Evolutionary conservation across 2,329 filamentous ascomycete species (phyloP).

Genomic region (Tolypocladium capitatum): DNA sequence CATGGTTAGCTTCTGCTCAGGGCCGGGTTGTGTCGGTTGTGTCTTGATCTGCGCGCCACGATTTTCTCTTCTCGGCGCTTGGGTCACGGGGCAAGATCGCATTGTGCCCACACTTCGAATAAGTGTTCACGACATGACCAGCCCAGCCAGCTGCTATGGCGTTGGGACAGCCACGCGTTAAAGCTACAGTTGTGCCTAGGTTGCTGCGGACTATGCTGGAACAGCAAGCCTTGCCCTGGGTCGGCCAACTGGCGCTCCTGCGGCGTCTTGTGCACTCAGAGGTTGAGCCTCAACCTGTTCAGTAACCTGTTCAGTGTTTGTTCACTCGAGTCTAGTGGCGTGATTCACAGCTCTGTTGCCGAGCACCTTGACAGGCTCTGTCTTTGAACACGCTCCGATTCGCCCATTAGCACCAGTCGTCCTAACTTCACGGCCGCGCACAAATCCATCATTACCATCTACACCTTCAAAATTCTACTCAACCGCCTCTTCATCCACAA

Average conservation of each 20-base stretch:
- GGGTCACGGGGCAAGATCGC: too few relatives aligned
- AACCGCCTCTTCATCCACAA: neutral
- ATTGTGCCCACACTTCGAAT: neutral
- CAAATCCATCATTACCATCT: neutral
- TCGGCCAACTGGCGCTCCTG: neutral
- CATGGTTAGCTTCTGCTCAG: neutral
- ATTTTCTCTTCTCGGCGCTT: neutral
- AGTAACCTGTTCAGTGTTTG: neutral
- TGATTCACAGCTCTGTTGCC: neutral
- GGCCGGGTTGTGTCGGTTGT: neutral
- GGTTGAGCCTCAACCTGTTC: neutral
- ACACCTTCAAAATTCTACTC: neutral
- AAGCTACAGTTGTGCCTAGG: neutral
- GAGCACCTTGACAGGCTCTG: neutral
- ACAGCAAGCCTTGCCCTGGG: neutral
- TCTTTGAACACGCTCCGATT: neutral
- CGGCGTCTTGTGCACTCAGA: neutral
- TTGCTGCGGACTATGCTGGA: neutral
- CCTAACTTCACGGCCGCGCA: neutral
- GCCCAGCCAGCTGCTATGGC: neutral
- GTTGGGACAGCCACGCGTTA: neutral
- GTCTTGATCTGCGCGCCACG: neutral
- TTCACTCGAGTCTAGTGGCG: neutral
- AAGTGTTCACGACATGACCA: neutral
- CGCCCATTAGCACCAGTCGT: neutral